These are phyloP conservation scores for Chenopodium suecicum DNA, from an alignment of 148 eudicot species.

Conservation along the genomic window DNA sequence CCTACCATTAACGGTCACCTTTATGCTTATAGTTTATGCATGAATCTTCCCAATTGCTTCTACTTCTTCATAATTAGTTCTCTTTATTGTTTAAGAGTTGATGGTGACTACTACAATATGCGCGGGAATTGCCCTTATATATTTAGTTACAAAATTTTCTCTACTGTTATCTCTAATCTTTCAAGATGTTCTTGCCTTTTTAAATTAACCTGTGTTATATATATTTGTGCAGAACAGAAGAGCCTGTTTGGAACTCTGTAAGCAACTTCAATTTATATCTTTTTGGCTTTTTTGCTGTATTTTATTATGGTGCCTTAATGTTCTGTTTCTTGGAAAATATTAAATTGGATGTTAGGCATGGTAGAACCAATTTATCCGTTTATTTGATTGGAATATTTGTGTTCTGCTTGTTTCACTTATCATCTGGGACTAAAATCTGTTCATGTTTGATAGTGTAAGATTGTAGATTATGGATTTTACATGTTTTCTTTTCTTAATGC, in stretches of 20 bases:
- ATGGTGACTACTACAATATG: background rate
- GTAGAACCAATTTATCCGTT: background rate
- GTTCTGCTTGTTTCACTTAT: background rate
- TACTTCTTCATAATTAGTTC: background rate
- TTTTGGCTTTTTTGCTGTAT: constrained; percentile 14
- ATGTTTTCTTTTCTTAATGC: background rate
- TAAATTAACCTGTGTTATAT: background rate
- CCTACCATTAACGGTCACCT: too few relatives aligned
- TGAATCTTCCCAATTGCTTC: background rate
- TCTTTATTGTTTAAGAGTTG: background rate
- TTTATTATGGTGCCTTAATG: background rate
- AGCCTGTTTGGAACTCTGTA: constrained; percentile 83
- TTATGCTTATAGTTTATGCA: background rate
- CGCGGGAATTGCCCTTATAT: background rate
- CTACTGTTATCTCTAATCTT: background rate
- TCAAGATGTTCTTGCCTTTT: background rate
- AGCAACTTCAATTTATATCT: constrained; percentile 29
- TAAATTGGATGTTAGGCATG: background rate
- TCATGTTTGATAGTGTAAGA: background rate
- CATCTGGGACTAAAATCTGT: background rate
- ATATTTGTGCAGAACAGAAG: constrained; percentile 58
- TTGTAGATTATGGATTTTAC: background rate
- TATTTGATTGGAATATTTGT: background rate
- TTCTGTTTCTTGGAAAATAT: background rate
- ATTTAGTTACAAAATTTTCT: background rate